A percentile compares a stretch with the other conserved stretches of the same genome.
Evolutionary conservation across 2,329 filamentous ascomycete species (phyloP).

Genomic region (Neurospora sp.): DNA sequence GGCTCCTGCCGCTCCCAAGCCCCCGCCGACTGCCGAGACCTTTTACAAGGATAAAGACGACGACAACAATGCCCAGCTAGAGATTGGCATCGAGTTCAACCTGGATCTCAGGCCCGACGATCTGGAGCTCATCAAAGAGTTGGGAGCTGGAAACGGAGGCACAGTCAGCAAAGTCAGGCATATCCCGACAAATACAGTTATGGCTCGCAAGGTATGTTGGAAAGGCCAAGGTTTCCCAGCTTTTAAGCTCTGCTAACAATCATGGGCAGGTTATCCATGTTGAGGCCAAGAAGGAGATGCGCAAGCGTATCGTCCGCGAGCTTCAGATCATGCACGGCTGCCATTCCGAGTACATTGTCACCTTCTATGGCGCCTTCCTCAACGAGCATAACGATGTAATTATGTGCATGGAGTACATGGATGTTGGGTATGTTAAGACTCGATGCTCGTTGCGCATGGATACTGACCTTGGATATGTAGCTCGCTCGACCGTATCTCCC

Average conservation of each 20-base stretch:
- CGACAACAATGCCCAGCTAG: constrained; percentile 59
- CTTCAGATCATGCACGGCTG: constrained; percentile 98
- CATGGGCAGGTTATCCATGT: constrained; percentile 81
- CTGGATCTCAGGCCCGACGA: constrained; percentile 87
- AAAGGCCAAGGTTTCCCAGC: background rate
- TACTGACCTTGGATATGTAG: constrained; percentile 35
- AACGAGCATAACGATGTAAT: constrained; percentile 97
- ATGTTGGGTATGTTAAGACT: constrained; percentile 68
- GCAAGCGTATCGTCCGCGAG: constrained; percentile 93
- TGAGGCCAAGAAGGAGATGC: constrained; percentile 93
- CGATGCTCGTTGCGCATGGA: background rate
- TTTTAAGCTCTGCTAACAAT: constrained; percentile 1
- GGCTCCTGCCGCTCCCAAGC: constrained; percentile 65
- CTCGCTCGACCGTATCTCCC: constrained; percentile 85
- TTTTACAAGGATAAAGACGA: constrained; percentile 52
- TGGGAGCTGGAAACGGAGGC: constrained; percentile 92
- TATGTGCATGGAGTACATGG: constrained; percentile 99
- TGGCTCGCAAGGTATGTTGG: constrained; percentile 81
- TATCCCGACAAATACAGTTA: constrained; percentile 85
- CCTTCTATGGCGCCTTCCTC: constrained; percentile 93
- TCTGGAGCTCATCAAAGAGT: constrained; percentile 83
- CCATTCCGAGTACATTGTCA: constrained; percentile 93
- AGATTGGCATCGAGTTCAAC: constrained; percentile 97
- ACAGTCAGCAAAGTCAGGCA: constrained; percentile 98
- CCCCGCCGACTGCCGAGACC: constrained; percentile 61